Base-by-base conservation (phyloP, 208 protist genomes). In the Leishmania martiniquensis region DNA sequence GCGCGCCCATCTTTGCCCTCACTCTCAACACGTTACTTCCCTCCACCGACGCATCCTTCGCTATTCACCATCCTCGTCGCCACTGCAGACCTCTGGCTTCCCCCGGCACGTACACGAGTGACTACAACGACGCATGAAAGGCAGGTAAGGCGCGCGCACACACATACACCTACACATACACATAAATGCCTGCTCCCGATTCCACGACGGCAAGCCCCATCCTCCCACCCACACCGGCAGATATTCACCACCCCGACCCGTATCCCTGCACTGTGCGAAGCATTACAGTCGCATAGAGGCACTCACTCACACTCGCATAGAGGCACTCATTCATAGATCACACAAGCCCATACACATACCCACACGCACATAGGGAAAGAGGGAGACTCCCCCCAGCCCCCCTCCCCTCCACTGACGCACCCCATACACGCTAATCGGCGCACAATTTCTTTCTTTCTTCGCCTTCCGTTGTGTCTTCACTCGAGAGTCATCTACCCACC, bases 271-370 rank as follows among this genome's bases (percentile, higher is more conserved):
- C 13, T 29, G 52, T 57, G 7, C 52, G 52, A 22, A 25, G 22
- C 52, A 54, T 25, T 6, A 13, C 32, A 0, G 12, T 10, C 57
- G 1, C n/a, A 37, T 37, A 63, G 12, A 63, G 29, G 20, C 1
- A 42, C n/a, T 57, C 17, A 20, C 42, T 57, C 17, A 49, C 37
- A 62, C 20, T 34, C 52, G 29, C 22, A 57, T 57, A 57, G 22
- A 57, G 1, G 52, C 17, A 52, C 57, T 4, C 34, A 34, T 17
- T 25, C 71, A 75, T 63, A 57, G 52, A 62, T 12, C 13, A 22
- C 45, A 32, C 22, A 29, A 57, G n/a, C 22, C 42, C 54, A 76
- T 39, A 76, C 57, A 67, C 55, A 66, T 44, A 44, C 55, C 42
- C 0, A 55, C 42, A 51, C 37, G 17, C 39, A 49, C 39, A 52